Evolutionary conservation across 306 rosid species (phyloP).

Genomic region (Gillenia trifoliata): DNA sequence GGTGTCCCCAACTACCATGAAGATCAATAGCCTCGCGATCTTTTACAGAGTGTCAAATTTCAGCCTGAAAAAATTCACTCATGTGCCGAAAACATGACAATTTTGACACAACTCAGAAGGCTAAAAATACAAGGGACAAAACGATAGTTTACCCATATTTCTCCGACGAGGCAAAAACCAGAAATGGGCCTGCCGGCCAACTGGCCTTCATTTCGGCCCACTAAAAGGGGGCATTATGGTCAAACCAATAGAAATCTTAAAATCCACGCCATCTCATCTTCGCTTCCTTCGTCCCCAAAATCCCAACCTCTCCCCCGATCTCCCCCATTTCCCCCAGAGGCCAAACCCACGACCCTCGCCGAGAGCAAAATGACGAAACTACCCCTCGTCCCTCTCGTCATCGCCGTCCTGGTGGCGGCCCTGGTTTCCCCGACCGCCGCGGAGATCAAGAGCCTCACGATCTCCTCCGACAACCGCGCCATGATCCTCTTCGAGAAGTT

Average conservation of each 20-base stretch:
- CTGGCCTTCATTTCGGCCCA: neutral
- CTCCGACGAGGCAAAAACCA: neutral
- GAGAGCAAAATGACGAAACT: constrained; percentile 35
- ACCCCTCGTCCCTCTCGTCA: constrained; percentile 27
- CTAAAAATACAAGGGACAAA: neutral
- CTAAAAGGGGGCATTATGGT: constrained; percentile 1
- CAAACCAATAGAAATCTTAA: neutral
- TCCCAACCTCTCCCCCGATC: neutral
- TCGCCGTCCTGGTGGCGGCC: constrained; percentile 21
- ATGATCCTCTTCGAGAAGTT: constrained; percentile 86
- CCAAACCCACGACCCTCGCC: neutral
- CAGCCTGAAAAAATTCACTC: too few species aligned
- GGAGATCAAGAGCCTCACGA: constrained; percentile 73
- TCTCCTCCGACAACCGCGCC: constrained; percentile 57
- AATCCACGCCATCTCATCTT: neutral
- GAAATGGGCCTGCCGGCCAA: neutral
- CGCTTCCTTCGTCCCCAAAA: neutral
- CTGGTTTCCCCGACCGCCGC: constrained; percentile 38
- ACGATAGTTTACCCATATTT: neutral
- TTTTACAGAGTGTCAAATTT: too few species aligned
- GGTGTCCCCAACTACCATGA: too few species aligned
- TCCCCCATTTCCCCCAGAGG: neutral
- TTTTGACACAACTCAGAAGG: too few species aligned
- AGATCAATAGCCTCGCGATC: too few species aligned
- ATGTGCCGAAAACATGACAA: too few species aligned